Base-by-base conservation (phyloP, 2,329 filamentous ascomycete genomes). In the Monosporascus cannonballus region DNA sequence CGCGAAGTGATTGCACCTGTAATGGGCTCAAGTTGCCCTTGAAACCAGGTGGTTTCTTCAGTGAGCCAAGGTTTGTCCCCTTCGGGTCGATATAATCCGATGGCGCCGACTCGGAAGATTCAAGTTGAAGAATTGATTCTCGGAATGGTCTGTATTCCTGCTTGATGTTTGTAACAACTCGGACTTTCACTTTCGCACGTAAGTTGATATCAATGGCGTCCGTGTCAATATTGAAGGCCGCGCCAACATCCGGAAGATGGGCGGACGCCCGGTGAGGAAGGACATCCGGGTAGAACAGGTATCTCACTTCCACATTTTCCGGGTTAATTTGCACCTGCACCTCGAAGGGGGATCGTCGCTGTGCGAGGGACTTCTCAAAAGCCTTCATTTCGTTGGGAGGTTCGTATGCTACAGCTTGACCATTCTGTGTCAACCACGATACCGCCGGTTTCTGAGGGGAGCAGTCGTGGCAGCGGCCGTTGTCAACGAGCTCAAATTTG, bases 1-100 rank as follows among this genome's bases (percentile, higher is more conserved):
- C 69, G 4, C 47, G 25, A 24, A 72, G 59, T 1, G 69, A 69
- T 20, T 56, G 48, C 17, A 44, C 27, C 49, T 72, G 70, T 3
- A 58, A 57, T 0, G 36, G 2, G 17, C 51, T 59, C 22, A 68
- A 54, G 1, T 24, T 15, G 1, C 37, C 9, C 2, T 45, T 49
- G 42, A 57, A 46, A 30, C 52, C 55, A 37, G 51, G 24, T 3
- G 41, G 34, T 24, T 25, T 4, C 24, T 25, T 2, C 22, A 46
- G 20, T 27, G 42, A 30, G 22, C 42, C 42, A 27, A 46, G 42
- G 7, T 46, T 14, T 25, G 7, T 27, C 11, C 24, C 24, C 20
- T 46, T 18, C 20, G 42, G 42, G 14, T 25, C 24, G 42, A 46
- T 3, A 30, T 46, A 46, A 46, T 15, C 38, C 38, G 38, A 41